Conservation (phyloP, 2,329 filamentous ascomycete species). For the Elsinoe australis region DNA sequence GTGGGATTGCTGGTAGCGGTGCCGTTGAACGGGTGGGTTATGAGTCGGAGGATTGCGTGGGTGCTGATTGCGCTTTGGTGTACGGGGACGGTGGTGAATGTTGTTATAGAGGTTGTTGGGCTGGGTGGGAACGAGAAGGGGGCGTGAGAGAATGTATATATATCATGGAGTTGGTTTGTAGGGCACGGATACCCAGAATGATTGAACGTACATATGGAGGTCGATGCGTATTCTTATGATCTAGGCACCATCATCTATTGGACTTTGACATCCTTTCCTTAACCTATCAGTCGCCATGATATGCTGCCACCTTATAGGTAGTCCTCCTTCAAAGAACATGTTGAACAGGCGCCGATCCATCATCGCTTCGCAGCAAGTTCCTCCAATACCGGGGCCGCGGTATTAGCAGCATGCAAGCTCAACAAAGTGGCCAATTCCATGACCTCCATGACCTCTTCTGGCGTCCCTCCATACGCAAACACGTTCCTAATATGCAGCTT, state of each 20-base stretch:
- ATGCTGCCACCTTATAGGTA: too few species aligned
- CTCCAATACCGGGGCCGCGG: constrained; percentile 3
- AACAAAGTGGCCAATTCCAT: constrained; percentile 38
- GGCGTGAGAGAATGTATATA: constrained; percentile 3
- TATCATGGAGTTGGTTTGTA: not conserved
- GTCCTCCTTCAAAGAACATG: too few species aligned
- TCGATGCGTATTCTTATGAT: too few species aligned
- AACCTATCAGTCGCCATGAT: too few species aligned
- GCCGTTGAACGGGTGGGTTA: constrained; percentile 76
- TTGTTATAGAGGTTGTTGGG: constrained; percentile 63
- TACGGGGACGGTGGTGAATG: constrained; percentile 70
- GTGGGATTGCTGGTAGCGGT: constrained; percentile 70
- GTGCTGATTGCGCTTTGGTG: constrained; percentile 72
- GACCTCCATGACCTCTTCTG: constrained; percentile 44
- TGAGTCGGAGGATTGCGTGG: constrained; percentile 76
- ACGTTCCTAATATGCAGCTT: constrained; percentile 46
- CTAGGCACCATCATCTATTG: too few species aligned
- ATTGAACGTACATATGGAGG: not conserved
- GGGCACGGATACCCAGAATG: not conserved
- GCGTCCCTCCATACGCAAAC: constrained; percentile 39
- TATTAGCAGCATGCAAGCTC: constrained; percentile 23
- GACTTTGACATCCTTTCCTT: too few species aligned
- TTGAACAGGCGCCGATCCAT: too few species aligned
- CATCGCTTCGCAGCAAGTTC: not conserved
- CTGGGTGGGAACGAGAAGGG: constrained; percentile 19